Conservation (phyloP, 805 yeast genomes). For the Maudiozyma saulgeensis region DNA sequence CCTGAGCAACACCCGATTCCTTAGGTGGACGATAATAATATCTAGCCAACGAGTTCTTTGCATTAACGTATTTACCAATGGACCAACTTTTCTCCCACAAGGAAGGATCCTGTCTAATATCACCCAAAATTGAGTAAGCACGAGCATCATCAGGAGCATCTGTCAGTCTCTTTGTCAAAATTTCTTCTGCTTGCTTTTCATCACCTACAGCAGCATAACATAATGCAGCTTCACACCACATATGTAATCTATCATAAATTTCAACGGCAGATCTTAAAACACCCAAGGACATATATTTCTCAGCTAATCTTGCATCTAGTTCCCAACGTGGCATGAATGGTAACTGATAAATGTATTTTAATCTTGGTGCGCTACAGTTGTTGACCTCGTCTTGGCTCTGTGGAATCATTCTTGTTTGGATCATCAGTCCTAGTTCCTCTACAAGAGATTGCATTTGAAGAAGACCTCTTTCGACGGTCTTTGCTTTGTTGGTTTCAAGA, state of each 20-base stretch:
- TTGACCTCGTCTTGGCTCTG: constrained; percentile 17
- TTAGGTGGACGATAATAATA: constrained; percentile 61
- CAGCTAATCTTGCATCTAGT: constrained; percentile 75
- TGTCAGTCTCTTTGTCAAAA: constrained; percentile 46
- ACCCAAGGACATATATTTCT: constrained; percentile 77
- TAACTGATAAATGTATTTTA: constrained; percentile 61
- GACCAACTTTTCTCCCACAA: constrained; percentile 87
- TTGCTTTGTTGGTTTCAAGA: constrained; percentile 68
- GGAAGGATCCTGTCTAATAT: constrained; percentile 62
- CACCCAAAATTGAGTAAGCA: constrained; percentile 78
- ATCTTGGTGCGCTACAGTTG: constrained; percentile 40
- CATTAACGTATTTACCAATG: constrained; percentile 69
- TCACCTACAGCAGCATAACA: constrained; percentile 84
- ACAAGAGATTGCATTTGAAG: constrained; percentile 87
- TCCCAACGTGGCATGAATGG: constrained; percentile 79
- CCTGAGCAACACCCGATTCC: constrained; percentile 40
- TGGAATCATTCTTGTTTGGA: constrained; percentile 48
- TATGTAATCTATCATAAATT: constrained; percentile 68
- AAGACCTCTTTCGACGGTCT: constrained; percentile 89
- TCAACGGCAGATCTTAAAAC: constrained; percentile 79
- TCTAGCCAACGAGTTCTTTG: constrained; percentile 74
- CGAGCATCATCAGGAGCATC: constrained; percentile 68
- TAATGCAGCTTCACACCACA: constrained; percentile 77
- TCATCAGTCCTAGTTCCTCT: constrained; percentile 72
- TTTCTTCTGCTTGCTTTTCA: constrained; percentile 51